phyloP scores from a whole-genome alignment of 108 stramenopile species.

The Schizochytrium sp. region DNA sequence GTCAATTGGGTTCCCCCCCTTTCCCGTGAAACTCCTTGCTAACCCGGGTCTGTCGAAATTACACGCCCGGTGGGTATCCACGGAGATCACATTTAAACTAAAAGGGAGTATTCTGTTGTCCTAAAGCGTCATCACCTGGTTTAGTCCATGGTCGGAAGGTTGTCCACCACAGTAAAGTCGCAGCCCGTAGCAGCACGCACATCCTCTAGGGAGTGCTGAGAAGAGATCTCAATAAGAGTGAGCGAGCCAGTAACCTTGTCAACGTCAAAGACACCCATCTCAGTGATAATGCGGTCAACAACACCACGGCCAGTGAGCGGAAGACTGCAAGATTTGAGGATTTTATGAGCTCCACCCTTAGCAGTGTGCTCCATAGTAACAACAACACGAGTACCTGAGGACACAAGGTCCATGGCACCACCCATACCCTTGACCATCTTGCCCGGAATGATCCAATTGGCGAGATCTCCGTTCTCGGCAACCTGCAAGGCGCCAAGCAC shows the following conservation, averaged over 20 bases:
- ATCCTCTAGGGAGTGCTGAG: constrained; percentile 10
- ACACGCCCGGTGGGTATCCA: not conserved
- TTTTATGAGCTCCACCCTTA: constrained; percentile 88
- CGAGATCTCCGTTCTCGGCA: constrained; percentile 86
- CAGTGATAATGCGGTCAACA: constrained; percentile 92
- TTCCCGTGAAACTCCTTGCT: too few relatives aligned
- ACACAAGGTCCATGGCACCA: constrained; percentile 94
- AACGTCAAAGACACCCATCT: constrained; percentile 87
- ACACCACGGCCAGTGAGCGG: constrained; percentile 89
- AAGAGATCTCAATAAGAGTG: constrained; percentile 9
- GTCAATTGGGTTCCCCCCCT: not conserved
- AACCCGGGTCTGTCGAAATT: not conserved
- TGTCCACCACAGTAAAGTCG: constrained; percentile 38
- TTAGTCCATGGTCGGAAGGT: constrained; percentile 2
- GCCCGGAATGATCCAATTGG: constrained; percentile 94
- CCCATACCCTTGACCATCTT: constrained; percentile 91
- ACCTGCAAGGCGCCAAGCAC: constrained; percentile 92
- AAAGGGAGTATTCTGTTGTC: not conserved
- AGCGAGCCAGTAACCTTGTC: constrained; percentile 24
- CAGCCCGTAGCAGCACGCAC: constrained; percentile 51
- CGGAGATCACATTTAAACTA: not conserved
- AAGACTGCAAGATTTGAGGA: constrained; percentile 84
- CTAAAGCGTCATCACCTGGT: not conserved
- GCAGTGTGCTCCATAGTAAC: constrained; percentile 94
- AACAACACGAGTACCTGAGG: constrained; percentile 84